Percentiles rank a stretch among this genome's conserved stretches.
Conservation (phyloP, 2,329 filamentous ascomycete genomes). For the Leptosphaerulina australis region DNA sequence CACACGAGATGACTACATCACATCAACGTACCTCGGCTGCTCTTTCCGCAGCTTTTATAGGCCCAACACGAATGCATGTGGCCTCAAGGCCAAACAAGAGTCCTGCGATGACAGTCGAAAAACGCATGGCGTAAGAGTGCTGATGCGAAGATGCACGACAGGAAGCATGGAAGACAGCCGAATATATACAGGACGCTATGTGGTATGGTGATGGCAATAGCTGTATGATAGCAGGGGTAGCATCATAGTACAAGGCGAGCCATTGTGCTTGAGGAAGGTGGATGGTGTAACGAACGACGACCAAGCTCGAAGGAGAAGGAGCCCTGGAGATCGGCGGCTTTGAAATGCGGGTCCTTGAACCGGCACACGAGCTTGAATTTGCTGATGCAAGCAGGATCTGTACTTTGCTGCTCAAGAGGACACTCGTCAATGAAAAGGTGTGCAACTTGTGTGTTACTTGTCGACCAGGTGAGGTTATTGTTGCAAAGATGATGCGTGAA, state of each 20-base stretch:
- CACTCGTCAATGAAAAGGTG: too few species aligned
- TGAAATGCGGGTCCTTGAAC: slow-evolving; percentile 17
- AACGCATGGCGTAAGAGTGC: slow-evolving; percentile 31
- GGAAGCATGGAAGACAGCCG: not conserved
- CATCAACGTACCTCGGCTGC: slow-evolving; percentile 29
- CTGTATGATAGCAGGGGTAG: slow-evolving; percentile 21
- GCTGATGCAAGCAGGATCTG: not conserved
- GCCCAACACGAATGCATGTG: slow-evolving; percentile 27
- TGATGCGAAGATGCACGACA: slow-evolving; percentile 13
- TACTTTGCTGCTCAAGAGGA: not conserved
- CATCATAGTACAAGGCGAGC: slow-evolving; percentile 19
- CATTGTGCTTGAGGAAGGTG: slow-evolving; percentile 38
- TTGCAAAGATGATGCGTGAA: not conserved
- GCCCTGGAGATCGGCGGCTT: slow-evolving; percentile 26
- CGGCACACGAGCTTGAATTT: slow-evolving; percentile 5
- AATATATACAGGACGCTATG: slow-evolving; percentile 10
- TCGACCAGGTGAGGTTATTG: not conserved
- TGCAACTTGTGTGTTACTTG: not conserved
- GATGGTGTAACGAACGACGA: slow-evolving; percentile 24
- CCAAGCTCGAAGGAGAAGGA: slow-evolving; percentile 38
- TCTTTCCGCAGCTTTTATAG: slow-evolving; percentile 28
- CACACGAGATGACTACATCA: not conserved
- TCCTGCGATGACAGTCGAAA: slow-evolving; percentile 29
- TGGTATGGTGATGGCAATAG: slow-evolving; percentile 23
- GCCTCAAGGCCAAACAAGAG: slow-evolving; percentile 36